Evolutionary conservation across 352 stramenopile genomes (phyloP).

Genomic region (Phytophthora cryptogea): DNA sequence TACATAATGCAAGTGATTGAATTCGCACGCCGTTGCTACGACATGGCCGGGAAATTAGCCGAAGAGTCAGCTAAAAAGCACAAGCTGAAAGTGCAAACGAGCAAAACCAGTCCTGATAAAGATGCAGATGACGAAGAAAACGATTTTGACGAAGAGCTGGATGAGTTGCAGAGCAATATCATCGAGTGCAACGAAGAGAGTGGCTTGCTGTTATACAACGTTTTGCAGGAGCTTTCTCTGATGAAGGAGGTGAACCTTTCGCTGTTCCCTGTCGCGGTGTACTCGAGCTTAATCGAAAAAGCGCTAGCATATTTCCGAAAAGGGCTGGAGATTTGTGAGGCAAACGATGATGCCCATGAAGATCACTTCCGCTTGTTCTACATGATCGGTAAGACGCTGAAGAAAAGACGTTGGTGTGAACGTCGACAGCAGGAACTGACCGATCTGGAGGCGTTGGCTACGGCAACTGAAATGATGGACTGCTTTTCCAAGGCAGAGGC

Average conservation of each 20-base stretch:
- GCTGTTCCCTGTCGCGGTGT: slow-evolving; percentile 34
- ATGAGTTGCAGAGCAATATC: slow-evolving; percentile 38
- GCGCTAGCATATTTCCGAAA: slow-evolving; percentile 46
- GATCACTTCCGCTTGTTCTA: slow-evolving; percentile 70
- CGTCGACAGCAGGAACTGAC: slow-evolving; percentile 7
- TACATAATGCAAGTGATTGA: slow-evolving; percentile 68
- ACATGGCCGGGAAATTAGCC: slow-evolving; percentile 60
- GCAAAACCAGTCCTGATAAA: slow-evolving; percentile 7
- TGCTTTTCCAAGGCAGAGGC: slow-evolving; percentile 65
- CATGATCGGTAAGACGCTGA: slow-evolving; percentile 77
- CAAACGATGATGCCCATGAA: slow-evolving; percentile 45
- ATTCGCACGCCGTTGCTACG: slow-evolving; percentile 64
- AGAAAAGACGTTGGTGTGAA: slow-evolving; percentile 57
- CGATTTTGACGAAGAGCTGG: slow-evolving; percentile 32
- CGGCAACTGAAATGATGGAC: slow-evolving; percentile 41
- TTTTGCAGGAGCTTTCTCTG: slow-evolving; percentile 66
- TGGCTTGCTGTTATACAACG: slow-evolving; percentile 73
- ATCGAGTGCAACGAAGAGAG: slow-evolving; percentile 77
- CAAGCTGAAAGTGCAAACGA: slow-evolving; percentile 12
- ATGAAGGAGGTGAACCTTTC: slow-evolving; percentile 42
- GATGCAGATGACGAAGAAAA: slow-evolving; percentile 17
- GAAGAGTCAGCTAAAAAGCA: slow-evolving; percentile 18
- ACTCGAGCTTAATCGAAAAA: slow-evolving; percentile 34
- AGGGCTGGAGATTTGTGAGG: slow-evolving; percentile 41
- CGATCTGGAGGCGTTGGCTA: slow-evolving; percentile 22